Percentiles rank a stretch among this genome's conserved stretches.
phyloP scores from a whole-genome alignment of 768 basidiomycete species.

The Leccinum pellstonianum region DNA sequence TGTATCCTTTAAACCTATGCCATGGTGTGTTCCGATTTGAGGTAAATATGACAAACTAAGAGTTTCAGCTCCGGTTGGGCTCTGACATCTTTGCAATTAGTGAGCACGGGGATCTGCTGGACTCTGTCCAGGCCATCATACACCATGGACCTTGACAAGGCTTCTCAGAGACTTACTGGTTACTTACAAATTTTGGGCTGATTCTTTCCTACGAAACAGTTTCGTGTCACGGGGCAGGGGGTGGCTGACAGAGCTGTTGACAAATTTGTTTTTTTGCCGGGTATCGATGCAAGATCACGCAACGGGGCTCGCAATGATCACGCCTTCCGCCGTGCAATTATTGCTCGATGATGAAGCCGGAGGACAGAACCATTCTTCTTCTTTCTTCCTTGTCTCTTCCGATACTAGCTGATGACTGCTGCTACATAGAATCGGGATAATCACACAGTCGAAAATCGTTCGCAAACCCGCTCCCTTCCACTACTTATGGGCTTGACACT shows the following conservation, averaged over 20 bases:
- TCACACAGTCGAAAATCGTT: neutral
- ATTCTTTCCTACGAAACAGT: neutral
- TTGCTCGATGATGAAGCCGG: neutral
- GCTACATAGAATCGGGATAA: slow-evolving; percentile 7
- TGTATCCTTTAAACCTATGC: neutral
- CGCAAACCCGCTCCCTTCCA: neutral
- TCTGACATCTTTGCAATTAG: slow-evolving; percentile 3
- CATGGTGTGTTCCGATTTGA: neutral
- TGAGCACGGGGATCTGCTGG: neutral
- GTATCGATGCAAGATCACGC: slow-evolving; percentile 35
- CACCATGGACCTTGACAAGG: too few species aligned
- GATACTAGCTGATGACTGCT: neutral
- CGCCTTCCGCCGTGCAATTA: slow-evolving; percentile 5
- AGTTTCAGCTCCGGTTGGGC: neutral
- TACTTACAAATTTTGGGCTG: neutral
- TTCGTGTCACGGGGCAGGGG: neutral
- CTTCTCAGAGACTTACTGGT: neutral
- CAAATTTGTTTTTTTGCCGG: slow-evolving; percentile 7
- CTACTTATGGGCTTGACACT: slow-evolving; percentile 22
- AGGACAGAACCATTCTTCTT: neutral
- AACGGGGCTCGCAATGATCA: slow-evolving; percentile 22
- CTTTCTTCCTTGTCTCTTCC: neutral
- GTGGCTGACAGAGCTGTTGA: slow-evolving; percentile 2
- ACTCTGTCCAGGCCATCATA: neutral
- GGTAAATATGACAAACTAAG: neutral